These are phyloP conservation scores for Moniliophthora roreri DNA, from an alignment of 1,284 basidiomycete genomes.

Conservation along the genomic window DNA sequence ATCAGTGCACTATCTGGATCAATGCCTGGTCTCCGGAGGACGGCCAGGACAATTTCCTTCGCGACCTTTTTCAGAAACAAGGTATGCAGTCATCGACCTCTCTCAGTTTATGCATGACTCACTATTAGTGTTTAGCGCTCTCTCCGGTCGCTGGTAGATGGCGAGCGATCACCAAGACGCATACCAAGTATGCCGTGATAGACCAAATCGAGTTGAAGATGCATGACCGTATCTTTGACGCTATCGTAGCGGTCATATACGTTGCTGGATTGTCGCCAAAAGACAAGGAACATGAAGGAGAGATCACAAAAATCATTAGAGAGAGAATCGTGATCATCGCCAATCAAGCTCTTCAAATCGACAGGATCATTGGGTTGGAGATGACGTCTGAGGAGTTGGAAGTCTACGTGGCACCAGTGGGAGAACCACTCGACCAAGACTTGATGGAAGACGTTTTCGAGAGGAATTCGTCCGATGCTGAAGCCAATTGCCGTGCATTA, in stretches of 20 bases:
- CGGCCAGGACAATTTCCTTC: background rate
- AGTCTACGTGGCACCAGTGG: background rate
- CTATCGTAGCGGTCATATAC: background rate
- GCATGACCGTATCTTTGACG: background rate
- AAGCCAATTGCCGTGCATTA: background rate
- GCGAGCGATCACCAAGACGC: conserved; percentile 7
- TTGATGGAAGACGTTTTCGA: conserved; percentile 4
- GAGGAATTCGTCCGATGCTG: background rate
- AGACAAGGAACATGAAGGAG: background rate
- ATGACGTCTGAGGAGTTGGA: conserved; percentile 2
- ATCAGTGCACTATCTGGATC: background rate
- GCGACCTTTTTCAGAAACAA: background rate
- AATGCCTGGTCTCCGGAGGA: background rate
- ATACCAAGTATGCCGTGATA: conserved; percentile 4
- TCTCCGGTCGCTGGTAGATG: conserved; percentile 5
- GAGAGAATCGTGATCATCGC: background rate
- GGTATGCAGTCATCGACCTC: background rate
- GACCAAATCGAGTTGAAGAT: background rate
- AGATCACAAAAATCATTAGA: background rate
- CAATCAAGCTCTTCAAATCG: conserved; percentile 1
- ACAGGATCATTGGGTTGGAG: conserved; percentile 3
- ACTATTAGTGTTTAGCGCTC: background rate
- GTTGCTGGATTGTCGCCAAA: conserved; percentile 1
- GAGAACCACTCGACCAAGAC: background rate
- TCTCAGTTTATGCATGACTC: background rate